Evolutionary conservation across 1,284 basidiomycete species (phyloP), one percentile per base, ranked within the genome.

Genomic region (Ustilago esculenta): DNA sequence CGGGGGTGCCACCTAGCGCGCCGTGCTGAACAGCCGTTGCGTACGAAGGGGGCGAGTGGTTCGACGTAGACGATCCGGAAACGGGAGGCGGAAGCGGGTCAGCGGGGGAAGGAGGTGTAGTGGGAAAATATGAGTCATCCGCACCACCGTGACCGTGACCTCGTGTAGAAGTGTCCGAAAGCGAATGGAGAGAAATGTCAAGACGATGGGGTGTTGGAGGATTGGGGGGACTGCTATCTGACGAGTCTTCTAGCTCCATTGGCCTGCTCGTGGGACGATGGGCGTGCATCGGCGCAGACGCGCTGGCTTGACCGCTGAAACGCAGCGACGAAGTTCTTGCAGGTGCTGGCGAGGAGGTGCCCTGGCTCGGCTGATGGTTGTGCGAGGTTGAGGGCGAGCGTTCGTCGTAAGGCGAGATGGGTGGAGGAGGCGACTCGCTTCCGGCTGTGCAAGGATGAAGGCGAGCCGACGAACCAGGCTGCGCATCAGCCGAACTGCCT

Each of bases 121-220:
- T 24, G 0, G 69, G 69, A 44, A 72, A 72, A 32, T 72, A 72
- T n/a, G 64, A 67, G 33, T 67, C 69, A 27, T 67, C 58, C 10
- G 37, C 51, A 4, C 44, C 30, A 20, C 20, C 8, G 8, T 50
- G 42, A 6, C 39, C 55, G 18, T 27, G 54, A n/a, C 41, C 33
- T 25, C 52, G 42, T 17, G 37, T 52, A 0, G 59, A 63, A 15
- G 59, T 33, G 37, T 63, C 66, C 7, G 66, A 69, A 12, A 75
- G 59, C 27, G 73, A 73, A 37, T 85, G 84, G 37, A 87, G 72
- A 12, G 84, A 85, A 42, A 86, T 86, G 58, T 87, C 86, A 5
- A 86, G 77, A 21, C 84, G 72, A 53, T 85, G 85, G 0, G 86
- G 86, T 23, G 86, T 87, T 0, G 86, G 86, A 12, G 86, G 86